Evolutionary conservation across 345 rosid species (phyloP), one percentile per base, ranked within the genome.

Genomic region (Microcos paniculata): DNA sequence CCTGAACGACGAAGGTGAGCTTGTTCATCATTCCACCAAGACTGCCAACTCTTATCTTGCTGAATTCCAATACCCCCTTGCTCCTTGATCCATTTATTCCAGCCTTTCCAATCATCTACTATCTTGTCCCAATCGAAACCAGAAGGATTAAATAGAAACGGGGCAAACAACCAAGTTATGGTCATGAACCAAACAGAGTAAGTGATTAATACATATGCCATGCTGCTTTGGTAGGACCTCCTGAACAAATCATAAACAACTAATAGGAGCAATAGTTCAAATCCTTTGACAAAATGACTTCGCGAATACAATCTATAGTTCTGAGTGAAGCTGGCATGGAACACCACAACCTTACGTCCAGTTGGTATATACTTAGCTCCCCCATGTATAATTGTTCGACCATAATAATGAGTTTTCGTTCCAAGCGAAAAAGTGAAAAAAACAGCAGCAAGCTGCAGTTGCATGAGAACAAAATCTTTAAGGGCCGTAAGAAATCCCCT

Each of bases 381-480:
- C 18, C 99, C 99, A 65, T 93, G 88, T 74, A 95, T 79, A 68
- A 91, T 85, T 72, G 99, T 95, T 77, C 98, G 89, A 35, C 99
- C 99, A 19, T 87, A 95, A 79, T 93, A 83, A 82, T 95, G 99
- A 12, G 87, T 85, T 87, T 95, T 95, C 66, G 99, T 87, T 38
- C 99, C 99, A 58, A 93, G 93, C 19, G 97, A 91, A 88, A 95
- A 95, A 63, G 99, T 95, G 91, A 95, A 95, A 89, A 95, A 95
- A 80, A 93, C 86, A 66, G 98, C 86, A 75, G 99, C 99, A 53
- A 95, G 90, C 77, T 95, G 99, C 77, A 95, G 85, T 80, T 95
- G 99, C 98, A 95, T 91, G 68, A 95, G 98, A 74, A 93, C 83
- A 82, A 95, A 95, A 82, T 95, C 99, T 87, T 95, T 90, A 66